phyloP scores from a whole-genome alignment of 768 basidiomycete species.

The Podaxis pistillaris region DNA sequence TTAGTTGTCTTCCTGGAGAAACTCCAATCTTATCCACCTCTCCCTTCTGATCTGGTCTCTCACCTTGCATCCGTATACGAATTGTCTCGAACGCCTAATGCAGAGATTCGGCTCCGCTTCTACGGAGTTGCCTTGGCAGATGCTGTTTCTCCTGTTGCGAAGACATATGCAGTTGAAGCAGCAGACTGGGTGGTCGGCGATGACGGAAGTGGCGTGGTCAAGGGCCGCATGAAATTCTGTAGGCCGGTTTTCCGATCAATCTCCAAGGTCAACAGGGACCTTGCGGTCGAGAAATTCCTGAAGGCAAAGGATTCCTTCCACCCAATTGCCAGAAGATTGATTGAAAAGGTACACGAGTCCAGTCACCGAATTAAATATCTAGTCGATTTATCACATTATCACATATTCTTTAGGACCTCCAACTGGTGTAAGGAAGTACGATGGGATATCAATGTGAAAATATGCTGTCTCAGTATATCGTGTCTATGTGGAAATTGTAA shows the following conservation, averaged over 20 bases:
- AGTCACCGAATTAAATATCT: background rate
- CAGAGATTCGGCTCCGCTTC: constrained; percentile 77
- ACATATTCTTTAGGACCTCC: constrained; percentile 35
- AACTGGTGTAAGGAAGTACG: background rate
- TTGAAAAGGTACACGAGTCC: constrained; percentile 59
- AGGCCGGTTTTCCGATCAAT: constrained; percentile 62
- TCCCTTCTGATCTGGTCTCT: constrained; percentile 58
- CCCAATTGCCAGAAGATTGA: constrained; percentile 72
- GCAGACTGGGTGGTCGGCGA: constrained; percentile 68
- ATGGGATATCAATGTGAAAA: no score
- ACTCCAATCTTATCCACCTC: constrained; percentile 57
- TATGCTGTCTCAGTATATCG: background rate
- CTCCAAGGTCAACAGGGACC: constrained; percentile 44
- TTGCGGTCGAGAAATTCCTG: constrained; percentile 53
- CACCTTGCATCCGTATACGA: constrained; percentile 58
- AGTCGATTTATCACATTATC: background rate
- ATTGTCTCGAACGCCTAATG: constrained; percentile 56
- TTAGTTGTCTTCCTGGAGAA: constrained; percentile 84
- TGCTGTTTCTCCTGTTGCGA: constrained; percentile 44
- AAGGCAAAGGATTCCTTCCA: constrained; percentile 58
- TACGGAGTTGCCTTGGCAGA: constrained; percentile 68
- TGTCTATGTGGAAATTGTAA: background rate
- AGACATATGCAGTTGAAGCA: constrained; percentile 49
- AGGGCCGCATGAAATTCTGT: constrained; percentile 87
- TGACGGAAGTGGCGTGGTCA: constrained; percentile 59